Conservation (phyloP, 1,139 yeast genomes). For the Diutina sp. region DNA sequence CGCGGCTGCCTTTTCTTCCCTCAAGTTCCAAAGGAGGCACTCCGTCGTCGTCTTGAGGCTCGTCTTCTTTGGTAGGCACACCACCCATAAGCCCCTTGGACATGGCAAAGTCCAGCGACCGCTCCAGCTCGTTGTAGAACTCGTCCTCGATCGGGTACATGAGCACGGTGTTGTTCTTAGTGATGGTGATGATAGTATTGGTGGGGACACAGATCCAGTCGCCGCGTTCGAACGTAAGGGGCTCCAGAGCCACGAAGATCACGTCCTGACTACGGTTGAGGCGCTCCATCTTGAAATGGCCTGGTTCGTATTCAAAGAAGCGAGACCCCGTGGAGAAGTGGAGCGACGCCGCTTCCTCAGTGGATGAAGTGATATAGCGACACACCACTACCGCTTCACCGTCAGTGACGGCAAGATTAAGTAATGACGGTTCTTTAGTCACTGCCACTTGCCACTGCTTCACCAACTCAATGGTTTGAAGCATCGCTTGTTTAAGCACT, state of each 20-base stretch:
- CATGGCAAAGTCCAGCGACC: constrained; percentile 77
- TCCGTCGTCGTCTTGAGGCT: background rate
- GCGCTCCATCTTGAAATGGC: constrained; percentile 88
- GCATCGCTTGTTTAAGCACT: constrained; percentile 52
- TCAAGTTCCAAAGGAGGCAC: constrained; percentile 1
- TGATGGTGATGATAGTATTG: constrained; percentile 74
- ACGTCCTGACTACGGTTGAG: constrained; percentile 87
- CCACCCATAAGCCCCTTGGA: constrained; percentile 84
- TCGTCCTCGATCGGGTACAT: constrained; percentile 89
- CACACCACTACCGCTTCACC: constrained; percentile 83
- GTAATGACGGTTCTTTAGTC: constrained; percentile 62
- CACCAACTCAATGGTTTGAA: constrained; percentile 59
- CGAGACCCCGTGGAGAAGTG: constrained; percentile 91
- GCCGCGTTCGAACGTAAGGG: constrained; percentile 87
- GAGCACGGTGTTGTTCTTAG: constrained; percentile 66
- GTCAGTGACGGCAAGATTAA: constrained; percentile 92
- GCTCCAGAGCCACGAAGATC: constrained; percentile 94
- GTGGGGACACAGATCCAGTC: constrained; percentile 98
- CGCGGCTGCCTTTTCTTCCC: background rate
- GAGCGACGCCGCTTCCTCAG: constrained; percentile 91
- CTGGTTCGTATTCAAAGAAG: constrained; percentile 81
- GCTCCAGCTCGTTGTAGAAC: constrained; percentile 61
- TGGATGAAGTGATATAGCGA: constrained; percentile 75
- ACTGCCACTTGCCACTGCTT: constrained; percentile 48
- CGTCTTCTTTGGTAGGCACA: constrained; percentile 18